Evolutionary conservation across 2,329 filamentous ascomycete species (phyloP).

Genomic region (Penicillium concentricum): DNA sequence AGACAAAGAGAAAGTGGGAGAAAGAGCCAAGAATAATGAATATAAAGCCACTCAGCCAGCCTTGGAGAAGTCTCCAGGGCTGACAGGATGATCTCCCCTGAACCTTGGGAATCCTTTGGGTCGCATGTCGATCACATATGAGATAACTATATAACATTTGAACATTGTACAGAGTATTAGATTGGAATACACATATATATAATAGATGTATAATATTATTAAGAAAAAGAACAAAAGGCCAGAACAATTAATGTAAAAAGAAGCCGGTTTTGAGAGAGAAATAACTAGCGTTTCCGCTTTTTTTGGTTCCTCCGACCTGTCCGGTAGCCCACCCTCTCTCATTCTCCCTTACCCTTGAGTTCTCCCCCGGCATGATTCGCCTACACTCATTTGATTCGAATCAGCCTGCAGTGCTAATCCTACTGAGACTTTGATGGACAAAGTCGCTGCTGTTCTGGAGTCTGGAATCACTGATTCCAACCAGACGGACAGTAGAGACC

Average conservation of each 20-base stretch:
- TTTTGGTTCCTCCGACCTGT: conserved; percentile 22
- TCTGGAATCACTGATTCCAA: conserved; percentile 5
- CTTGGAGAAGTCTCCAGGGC: background rate
- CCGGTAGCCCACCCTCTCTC: conserved; percentile 19
- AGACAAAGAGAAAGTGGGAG: background rate
- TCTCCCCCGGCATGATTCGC: conserved; percentile 13
- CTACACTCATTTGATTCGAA: conserved; percentile 3
- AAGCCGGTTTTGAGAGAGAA: conserved; percentile 12
- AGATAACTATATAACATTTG: background rate
- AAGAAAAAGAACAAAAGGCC: background rate
- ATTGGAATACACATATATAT: background rate
- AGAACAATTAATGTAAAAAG: conserved; percentile 2
- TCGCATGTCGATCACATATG: conserved; percentile 9
- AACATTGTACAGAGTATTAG: background rate
- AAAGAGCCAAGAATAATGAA: background rate
- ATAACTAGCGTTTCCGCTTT: conserved; percentile 20
- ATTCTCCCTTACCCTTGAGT: conserved; percentile 17
- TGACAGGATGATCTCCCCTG: conserved; percentile 6
- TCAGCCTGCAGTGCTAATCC: conserved; percentile 10
- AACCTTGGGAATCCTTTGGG: conserved; percentile 3
- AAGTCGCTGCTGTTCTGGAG: conserved; percentile 6
- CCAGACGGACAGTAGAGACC: conserved; percentile 12
- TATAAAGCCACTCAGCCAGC: background rate
- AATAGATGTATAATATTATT: no score
- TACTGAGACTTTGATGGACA: conserved; percentile 13